Conservation (phyloP, 164 flowering plant species). For the Kingdonia uniflora region DNA sequence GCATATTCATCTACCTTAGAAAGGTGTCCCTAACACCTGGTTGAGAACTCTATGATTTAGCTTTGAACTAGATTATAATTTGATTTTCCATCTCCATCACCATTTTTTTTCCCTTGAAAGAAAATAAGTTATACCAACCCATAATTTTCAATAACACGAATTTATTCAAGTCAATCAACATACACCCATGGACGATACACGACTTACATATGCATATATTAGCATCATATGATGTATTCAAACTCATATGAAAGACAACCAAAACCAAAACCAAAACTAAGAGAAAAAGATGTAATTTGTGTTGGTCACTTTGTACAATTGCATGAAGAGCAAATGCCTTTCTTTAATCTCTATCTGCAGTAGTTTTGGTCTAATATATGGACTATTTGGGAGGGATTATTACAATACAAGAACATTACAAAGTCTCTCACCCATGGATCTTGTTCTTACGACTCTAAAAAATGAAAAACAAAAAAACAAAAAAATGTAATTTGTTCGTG, state of each 20-base stretch:
- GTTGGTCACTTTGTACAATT: constrained; percentile 9
- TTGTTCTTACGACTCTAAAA: not conserved
- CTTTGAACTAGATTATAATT: too few relatives aligned
- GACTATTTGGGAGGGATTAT: constrained; percentile 1
- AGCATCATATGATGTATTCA: not conserved
- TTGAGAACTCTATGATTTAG: too few relatives aligned
- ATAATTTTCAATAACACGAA: too few relatives aligned
- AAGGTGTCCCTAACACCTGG: too few relatives aligned
- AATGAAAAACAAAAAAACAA: not conserved
- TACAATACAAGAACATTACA: constrained; percentile 12
- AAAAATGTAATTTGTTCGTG: not conserved
- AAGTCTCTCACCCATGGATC: constrained; percentile 1
- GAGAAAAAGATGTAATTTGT: constrained; percentile 1
- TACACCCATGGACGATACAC: too few relatives aligned
- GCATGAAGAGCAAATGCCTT: constrained; percentile 7
- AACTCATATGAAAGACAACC: not conserved
- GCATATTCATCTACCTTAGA: too few relatives aligned
- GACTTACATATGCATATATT: too few relatives aligned
- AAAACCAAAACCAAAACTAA: not conserved
- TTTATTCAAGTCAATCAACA: too few relatives aligned
- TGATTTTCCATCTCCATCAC: too few relatives aligned
- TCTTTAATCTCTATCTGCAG: constrained; percentile 3
- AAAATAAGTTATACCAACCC: too few relatives aligned
- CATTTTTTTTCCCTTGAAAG: too few relatives aligned
- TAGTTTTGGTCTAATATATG: constrained; percentile 5